Conservation (phyloP, 345 rosid species). For the Tarenaya hassleriana region DNA sequence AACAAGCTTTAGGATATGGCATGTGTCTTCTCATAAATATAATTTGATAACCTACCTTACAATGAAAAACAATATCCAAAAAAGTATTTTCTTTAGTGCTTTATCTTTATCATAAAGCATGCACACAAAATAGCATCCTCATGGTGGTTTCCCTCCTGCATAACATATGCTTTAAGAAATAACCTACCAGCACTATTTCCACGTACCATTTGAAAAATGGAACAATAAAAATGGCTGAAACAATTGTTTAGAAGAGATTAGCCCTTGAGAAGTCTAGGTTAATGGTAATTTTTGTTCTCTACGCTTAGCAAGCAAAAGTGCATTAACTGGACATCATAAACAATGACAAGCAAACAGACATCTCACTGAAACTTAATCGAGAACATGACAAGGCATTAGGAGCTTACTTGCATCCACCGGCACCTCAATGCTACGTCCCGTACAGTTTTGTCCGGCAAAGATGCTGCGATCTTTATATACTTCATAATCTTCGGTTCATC, state of each 20-base stretch:
- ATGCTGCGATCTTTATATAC: constrained; percentile 83
- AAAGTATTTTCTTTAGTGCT: constrained; percentile 15
- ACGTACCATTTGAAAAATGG: constrained; percentile 8
- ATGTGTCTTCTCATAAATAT: constrained; percentile 19
- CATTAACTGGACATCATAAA: constrained; percentile 6
- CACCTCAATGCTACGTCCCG: constrained; percentile 99
- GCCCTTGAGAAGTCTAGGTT: constrained; percentile 14
- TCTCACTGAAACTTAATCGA: background rate
- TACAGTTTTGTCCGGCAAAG: constrained; percentile 76
- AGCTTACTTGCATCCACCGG: constrained; percentile 49
- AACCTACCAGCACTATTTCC: constrained; percentile 8
- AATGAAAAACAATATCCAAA: constrained; percentile 12
- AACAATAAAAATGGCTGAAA: constrained; percentile 15
- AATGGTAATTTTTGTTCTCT: background rate
- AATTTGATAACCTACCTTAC: constrained; percentile 4
- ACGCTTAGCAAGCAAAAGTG: constrained; percentile 2
- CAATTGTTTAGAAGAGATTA: constrained; percentile 7
- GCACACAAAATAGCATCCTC: constrained; percentile 21
- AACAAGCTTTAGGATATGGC: constrained; percentile 21
- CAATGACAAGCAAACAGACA: constrained; percentile 1
- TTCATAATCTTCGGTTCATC: constrained; percentile 73
- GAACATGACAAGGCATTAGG: constrained; percentile 8
- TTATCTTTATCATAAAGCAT: constrained; percentile 26
- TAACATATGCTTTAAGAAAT: constrained; percentile 8
- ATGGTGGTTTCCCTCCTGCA: constrained; percentile 15